Evolutionary conservation across 805 yeast species (phyloP).

Genomic region (Candida bentonensis): DNA sequence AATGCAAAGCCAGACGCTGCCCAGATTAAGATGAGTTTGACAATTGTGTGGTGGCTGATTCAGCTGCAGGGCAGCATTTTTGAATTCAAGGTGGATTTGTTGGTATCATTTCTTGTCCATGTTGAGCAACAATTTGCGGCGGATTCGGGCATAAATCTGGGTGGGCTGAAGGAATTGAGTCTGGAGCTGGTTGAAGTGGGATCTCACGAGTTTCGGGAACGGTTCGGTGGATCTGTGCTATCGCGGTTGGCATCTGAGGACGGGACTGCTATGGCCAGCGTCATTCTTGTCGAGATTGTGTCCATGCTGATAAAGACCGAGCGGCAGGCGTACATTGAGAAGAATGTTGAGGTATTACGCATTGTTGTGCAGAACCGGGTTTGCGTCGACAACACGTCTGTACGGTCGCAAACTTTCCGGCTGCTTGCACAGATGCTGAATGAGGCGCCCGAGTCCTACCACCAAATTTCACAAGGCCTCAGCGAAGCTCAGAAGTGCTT

Average conservation of each 20-base stretch:
- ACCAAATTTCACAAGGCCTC: neutral
- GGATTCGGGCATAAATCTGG: neutral
- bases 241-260: neutral
- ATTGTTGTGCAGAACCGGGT: neutral
- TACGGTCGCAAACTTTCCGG: neutral
- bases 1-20: slow-evolving; percentile 6
- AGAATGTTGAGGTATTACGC: neutral
- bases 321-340: neutral
- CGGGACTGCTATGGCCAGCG: neutral
- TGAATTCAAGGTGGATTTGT: neutral
- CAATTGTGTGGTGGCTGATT: slow-evolving; percentile 11
- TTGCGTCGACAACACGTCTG: neutral
- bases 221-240: neutral
- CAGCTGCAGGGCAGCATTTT: slow-evolving; percentile 2
- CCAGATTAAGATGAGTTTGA: slow-evolving; percentile 11
- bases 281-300: neutral
- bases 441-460: neutral
- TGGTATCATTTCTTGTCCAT: neutral
- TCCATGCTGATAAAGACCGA: neutral
- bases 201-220: neutral
- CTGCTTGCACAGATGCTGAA: neutral
- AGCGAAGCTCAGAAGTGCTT: neutral
- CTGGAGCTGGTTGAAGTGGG: neutral
- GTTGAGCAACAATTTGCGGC: neutral
- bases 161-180: neutral